Base-by-base conservation (phyloP, 2,329 filamentous ascomycete species). In the Neopestalotiopsis sp. region DNA sequence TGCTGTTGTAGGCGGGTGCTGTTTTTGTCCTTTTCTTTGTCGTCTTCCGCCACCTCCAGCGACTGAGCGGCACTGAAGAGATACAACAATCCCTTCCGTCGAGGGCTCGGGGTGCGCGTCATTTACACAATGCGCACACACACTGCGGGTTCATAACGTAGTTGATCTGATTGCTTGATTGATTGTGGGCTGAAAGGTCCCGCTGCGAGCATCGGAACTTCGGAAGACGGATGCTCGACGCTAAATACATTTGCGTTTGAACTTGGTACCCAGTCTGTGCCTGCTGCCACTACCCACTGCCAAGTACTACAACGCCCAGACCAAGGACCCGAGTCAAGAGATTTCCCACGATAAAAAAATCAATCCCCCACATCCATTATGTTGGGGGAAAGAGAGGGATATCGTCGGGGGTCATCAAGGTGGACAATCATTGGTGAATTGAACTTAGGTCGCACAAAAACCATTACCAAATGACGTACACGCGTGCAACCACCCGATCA, bases 171-270 rank as follows among this genome's bases (percentile, higher is more conserved):
- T 73, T 5, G 62, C n/a, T 49, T 40, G 30, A 13, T 28, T 12
- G 34, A 5, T 28, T 24, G 24, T 20, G 61, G 58, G 53, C 40
- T 57, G 12, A 61, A 17, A 67, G 34, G 14, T 28, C 34, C 65
- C 68, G 56, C 20, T 57, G 62, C 69, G 70, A 68, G 64, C 71
- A 34, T 72, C 74, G 73, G 74, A 74, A 74, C 40, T 70, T 74
- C 72, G 70, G 72, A 71, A 65, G 68, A 30, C 62, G 62, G 62
- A 65, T 53, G 45, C 45, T 24, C n/a, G 1, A 24, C 45, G 45
- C 45, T 53, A 53, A 53, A 24, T 12, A 53, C 45, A 53, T 1
- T 38, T 5, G 5, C 42, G 24, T 28, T 28, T 28, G 42, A 10
- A 14, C 3, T 53, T 24, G 45, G 45, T 7, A 9, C 17, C 6